These are phyloP conservation scores for Pseudovirgaria hyperparasitica DNA, from an alignment of 2,329 filamentous ascomycete genomes.

Conservation along the genomic window DNA sequence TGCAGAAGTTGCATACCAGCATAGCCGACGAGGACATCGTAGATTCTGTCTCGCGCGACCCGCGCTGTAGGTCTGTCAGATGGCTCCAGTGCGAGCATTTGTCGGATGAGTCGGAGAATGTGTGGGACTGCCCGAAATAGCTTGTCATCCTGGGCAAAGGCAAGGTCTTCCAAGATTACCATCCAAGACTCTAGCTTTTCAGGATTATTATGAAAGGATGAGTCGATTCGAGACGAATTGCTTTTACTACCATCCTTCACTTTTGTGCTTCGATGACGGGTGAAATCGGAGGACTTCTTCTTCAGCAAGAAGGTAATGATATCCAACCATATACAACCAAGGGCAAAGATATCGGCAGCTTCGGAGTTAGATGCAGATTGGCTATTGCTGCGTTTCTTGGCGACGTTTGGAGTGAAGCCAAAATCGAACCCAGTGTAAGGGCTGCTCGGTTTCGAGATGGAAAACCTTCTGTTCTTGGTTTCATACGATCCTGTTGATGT, in stretches of 20 bases:
- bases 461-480: conserved; percentile 22
- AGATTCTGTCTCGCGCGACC: conserved; percentile 26
- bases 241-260: no score
- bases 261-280: conserved; percentile 52
- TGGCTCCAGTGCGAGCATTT: conserved; percentile 30
- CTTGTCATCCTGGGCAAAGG: conserved; percentile 24
- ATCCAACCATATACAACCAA: conserved; percentile 62
- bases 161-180: conserved; percentile 46
- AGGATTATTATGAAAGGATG: conserved; percentile 60
- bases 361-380: conserved; percentile 22
- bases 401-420: conserved; percentile 17
- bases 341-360: conserved; percentile 56
- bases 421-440: conserved; percentile 25
- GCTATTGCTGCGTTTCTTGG: conserved; percentile 15
- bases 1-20: conserved; percentile 21
- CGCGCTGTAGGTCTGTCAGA: conserved; percentile 26
- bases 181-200: conserved; percentile 60
- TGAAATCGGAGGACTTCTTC: conserved; percentile 52
- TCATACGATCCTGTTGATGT: conserved; percentile 16
- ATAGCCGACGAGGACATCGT: conserved; percentile 17
- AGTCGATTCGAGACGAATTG: conserved; percentile 53
- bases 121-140: conserved; percentile 28
- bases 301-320: conserved; percentile 58
- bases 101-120: conserved; percentile 26
- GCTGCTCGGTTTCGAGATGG: conserved; percentile 24